Percentiles rank a stretch among this genome's conserved stretches.
Conservation (phyloP, 352 stramenopile species). For the Elongisporangium undulatum region DNA sequence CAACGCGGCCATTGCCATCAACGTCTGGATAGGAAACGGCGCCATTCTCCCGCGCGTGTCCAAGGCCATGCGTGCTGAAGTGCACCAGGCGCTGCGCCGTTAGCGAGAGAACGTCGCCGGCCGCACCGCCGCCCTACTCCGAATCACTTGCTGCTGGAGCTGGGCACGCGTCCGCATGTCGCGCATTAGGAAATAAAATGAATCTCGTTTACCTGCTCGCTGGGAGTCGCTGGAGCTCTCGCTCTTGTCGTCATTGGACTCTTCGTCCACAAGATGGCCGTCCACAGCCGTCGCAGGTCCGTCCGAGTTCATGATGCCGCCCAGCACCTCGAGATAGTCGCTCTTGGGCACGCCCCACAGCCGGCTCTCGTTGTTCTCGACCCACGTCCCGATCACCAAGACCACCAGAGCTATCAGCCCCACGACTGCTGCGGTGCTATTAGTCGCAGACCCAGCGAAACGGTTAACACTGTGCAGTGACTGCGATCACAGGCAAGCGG, state of each 20-base stretch:
- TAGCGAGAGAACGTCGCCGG: background rate
- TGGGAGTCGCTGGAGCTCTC: conserved; percentile 2
- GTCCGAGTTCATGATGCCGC: conserved; percentile 56
- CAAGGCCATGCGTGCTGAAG: conserved; percentile 51
- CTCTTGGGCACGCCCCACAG: conserved; percentile 52
- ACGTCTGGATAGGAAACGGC: conserved; percentile 73
- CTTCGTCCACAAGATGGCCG: background rate
- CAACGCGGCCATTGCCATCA: conserved; percentile 50
- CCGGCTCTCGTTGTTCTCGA: conserved; percentile 76
- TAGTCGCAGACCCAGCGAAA: background rate
- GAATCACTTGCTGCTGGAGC: background rate
- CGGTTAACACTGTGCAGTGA: background rate
- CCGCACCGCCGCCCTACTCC: background rate
- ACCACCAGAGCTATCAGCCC: conserved; percentile 40
- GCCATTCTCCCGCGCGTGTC: conserved; percentile 75
- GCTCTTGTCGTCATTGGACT: background rate
- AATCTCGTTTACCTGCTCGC: conserved; percentile 54
- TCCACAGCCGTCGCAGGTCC: conserved; percentile 3
- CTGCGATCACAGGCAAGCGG: background rate
- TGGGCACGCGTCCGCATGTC: conserved; percentile 35
- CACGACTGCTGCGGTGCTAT: conserved; percentile 40
- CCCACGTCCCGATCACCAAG: conserved; percentile 51
- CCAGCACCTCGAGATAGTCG: conserved; percentile 61
- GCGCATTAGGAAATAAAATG: conserved; percentile 75
- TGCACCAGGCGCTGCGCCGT: conserved; percentile 33